These are phyloP conservation scores for Rosa rugosa DNA, from an alignment of 306 rosid species.

Conservation along the genomic window DNA sequence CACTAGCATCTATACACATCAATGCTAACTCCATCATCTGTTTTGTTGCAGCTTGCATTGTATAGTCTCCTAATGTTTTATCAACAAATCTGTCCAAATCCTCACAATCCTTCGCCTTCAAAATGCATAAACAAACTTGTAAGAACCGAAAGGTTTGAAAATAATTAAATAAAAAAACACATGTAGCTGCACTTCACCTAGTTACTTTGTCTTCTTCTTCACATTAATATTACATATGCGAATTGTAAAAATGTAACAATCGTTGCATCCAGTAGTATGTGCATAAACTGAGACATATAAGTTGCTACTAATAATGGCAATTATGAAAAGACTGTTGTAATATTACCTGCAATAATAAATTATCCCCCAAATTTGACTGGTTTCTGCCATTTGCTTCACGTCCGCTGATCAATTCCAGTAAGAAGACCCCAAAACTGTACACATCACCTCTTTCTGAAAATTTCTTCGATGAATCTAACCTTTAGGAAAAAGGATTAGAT, in stretches of 20 bases:
- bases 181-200: not conserved
- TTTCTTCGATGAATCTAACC: constrained; percentile 49
- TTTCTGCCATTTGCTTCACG: constrained; percentile 43
- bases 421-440: constrained; percentile 69
- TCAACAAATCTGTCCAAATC: constrained; percentile 42
- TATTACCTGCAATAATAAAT: constrained; percentile 53
- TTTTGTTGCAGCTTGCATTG: constrained; percentile 37
- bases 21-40: constrained; percentile 43
- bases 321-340: not conserved
- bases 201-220: not conserved
- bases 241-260: not conserved
- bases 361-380: constrained; percentile 32
- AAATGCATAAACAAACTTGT: not conserved
- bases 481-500: constrained; percentile 18
- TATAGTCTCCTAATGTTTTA: constrained; percentile 32
- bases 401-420: constrained; percentile 70
- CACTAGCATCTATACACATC: constrained; percentile 35
- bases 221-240: not conserved
- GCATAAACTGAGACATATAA: not conserved
- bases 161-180: not conserved
- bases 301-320: not conserved
- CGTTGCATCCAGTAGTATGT: not conserved
- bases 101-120: constrained; percentile 43
- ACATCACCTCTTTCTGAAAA: constrained; percentile 61
- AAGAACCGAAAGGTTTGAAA: not conserved